Evolutionary conservation across 495 filamentous ascomycete genomes (phyloP).

Genomic region (Xylaria palmicola): DNA sequence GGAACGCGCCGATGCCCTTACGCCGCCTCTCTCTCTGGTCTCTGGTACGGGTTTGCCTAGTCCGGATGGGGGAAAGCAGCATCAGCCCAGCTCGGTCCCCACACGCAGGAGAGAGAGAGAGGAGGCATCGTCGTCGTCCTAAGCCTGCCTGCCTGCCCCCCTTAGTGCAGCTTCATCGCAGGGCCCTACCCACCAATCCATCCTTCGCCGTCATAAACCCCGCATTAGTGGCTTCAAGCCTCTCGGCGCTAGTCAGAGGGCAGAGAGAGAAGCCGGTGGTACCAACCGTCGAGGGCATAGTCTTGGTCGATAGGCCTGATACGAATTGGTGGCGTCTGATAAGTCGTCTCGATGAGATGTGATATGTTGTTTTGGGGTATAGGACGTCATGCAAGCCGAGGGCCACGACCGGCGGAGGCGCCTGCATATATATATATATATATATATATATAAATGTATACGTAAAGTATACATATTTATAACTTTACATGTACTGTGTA

Average conservation of each 20-base stretch:
- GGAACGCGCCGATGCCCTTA: background rate
- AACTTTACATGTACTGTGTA: too few species aligned
- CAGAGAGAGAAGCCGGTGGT: background rate
- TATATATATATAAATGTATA: too few species aligned
- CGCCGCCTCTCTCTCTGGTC: too few species aligned
- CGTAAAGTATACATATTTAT: too few species aligned
- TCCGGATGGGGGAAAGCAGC: background rate
- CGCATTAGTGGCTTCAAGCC: slow-evolving; percentile 10
- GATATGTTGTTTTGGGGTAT: slow-evolving; percentile 8
- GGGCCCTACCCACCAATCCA: background rate
- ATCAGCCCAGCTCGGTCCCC: slow-evolving; percentile 6
- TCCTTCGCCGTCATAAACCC: slow-evolving; percentile 8
- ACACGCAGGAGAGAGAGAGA: background rate
- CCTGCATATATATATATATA: background rate
- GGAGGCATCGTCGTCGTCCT: slow-evolving; percentile 2
- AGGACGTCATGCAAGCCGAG: slow-evolving; percentile 8
- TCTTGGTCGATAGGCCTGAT: slow-evolving; percentile 4
- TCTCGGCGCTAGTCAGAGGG: slow-evolving; percentile 4
- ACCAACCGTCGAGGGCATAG: background rate
- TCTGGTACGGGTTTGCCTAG: background rate
- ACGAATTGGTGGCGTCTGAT: slow-evolving; percentile 12
- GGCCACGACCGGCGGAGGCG: background rate
- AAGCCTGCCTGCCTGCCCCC: background rate
- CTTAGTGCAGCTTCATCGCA: slow-evolving; percentile 3
- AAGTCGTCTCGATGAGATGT: background rate